phyloP scores from a whole-genome alignment of 768 basidiomycete genomes.

The Trametes maxima region DNA sequence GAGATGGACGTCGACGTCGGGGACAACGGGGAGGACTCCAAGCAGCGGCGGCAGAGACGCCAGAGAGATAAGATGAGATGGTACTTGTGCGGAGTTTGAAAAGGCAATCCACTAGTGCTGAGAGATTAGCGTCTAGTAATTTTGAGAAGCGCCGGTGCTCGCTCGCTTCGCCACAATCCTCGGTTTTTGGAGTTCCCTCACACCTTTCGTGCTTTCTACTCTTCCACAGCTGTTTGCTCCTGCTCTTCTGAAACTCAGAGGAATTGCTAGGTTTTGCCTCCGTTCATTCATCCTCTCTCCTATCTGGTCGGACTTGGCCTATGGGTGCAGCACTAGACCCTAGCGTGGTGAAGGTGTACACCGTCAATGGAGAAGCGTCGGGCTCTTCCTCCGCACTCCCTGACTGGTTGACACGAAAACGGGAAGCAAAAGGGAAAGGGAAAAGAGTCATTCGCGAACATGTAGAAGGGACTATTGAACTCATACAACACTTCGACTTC shows the following conservation, averaged over 20 bases:
- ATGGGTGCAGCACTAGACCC: conserved; percentile 33
- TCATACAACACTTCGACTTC: conserved; percentile 96
- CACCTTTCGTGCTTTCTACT: neutral
- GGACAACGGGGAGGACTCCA: too few species aligned
- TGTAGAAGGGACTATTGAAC: conserved; percentile 82
- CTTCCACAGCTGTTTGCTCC: neutral
- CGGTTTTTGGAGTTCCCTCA: neutral
- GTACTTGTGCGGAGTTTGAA: too few species aligned
- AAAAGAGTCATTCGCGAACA: conserved; percentile 72
- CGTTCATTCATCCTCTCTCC: too few species aligned
- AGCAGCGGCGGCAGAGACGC: too few species aligned
- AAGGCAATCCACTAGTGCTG: too few species aligned
- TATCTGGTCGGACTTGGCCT: neutral
- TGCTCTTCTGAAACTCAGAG: neutral
- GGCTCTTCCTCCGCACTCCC: conserved; percentile 91
- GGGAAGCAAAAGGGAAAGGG: conserved; percentile 63
- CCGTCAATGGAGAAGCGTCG: conserved; percentile 89
- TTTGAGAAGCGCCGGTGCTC: conserved; percentile 10
- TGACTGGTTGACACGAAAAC: conserved; percentile 86
- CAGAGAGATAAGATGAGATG: too few species aligned
- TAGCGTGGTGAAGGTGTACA: conserved; percentile 80
- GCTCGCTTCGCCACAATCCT: neutral
- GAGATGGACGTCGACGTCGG: too few species aligned
- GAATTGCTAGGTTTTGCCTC: neutral
- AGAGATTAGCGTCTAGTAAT: too few species aligned